A percentile compares a stretch with the other conserved stretches of the same genome.
Evolutionary conservation across 2,329 filamentous ascomycete species (phyloP).

Genomic region (Chalara sp.): DNA sequence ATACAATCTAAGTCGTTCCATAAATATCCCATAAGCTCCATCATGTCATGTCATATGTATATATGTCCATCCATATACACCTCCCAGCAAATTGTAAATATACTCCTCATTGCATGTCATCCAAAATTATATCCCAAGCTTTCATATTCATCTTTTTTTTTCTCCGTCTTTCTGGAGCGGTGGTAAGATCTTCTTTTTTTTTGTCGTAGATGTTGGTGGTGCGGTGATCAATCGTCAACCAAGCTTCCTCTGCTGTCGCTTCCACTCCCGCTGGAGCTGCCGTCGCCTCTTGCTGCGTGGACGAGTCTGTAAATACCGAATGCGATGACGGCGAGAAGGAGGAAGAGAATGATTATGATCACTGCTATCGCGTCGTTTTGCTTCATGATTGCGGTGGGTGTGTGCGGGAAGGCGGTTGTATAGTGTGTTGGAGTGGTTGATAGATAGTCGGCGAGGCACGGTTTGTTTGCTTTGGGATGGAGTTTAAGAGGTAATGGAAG

Average conservation of each 20-base stretch:
- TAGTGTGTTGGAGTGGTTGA: too few species aligned
- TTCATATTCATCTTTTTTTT: too few species aligned
- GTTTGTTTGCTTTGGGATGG: too few species aligned
- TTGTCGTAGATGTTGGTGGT: background rate
- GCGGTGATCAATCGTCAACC: constrained; percentile 18
- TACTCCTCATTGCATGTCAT: too few species aligned
- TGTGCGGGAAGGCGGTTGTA: background rate
- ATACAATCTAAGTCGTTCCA: too few species aligned
- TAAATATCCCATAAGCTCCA: too few species aligned
- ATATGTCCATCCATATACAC: too few species aligned
- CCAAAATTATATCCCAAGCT: too few species aligned
- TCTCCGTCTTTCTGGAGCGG: background rate
- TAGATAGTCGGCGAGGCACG: too few species aligned
- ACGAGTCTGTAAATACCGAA: constrained; percentile 60
- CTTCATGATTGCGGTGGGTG: constrained; percentile 40
- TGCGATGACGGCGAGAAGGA: constrained; percentile 52
- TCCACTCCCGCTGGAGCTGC: constrained; percentile 9
- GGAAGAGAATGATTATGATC: constrained; percentile 61
- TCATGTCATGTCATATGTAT: too few species aligned
- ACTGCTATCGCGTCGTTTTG: constrained; percentile 62
- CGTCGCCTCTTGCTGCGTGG: constrained; percentile 33
- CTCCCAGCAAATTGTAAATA: too few species aligned
- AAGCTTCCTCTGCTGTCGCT: constrained; percentile 16
- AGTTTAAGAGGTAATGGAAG: too few species aligned
- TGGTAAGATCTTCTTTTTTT: background rate